phyloP scores from a whole-genome alignment of 805 yeast species.

The Pichia deserticola region DNA sequence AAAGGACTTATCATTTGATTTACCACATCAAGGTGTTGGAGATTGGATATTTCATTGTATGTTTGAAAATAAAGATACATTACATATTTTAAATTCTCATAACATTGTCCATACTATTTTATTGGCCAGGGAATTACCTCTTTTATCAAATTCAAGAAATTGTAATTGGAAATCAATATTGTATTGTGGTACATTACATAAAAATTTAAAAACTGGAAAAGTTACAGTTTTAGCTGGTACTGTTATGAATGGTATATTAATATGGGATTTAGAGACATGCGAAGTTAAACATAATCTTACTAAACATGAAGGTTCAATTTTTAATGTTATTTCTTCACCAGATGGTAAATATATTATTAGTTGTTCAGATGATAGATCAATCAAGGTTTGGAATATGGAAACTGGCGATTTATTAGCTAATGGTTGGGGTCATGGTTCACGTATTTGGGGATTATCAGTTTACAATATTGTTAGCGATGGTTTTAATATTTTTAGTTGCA shows the following conservation, averaged over 20 bases:
- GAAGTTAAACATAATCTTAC: conserved; percentile 46
- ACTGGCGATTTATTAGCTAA: conserved; percentile 56
- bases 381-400: conserved; percentile 61
- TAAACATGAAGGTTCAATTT: conserved; percentile 89
- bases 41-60: conserved; percentile 77
- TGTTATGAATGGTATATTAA: conserved; percentile 76
- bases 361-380: conserved; percentile 92
- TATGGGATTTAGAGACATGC: conserved; percentile 56
- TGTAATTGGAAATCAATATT: conserved; percentile 73
- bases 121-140: conserved; percentile 11
- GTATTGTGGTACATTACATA: conserved; percentile 75
- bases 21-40: conserved; percentile 44
- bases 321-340: conserved; percentile 60
- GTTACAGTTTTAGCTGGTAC: conserved; percentile 82
- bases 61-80: conserved; percentile 33
- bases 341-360: conserved; percentile 54
- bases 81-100: conserved; percentile 70
- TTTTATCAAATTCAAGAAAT: conserved; percentile 29
- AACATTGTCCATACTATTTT: conserved; percentile 46
- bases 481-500: conserved; percentile 49
- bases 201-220: conserved; percentile 27
- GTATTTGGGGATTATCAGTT: conserved; percentile 81
- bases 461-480: conserved; percentile 23
- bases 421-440: conserved; percentile 96
- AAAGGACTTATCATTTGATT: conserved; percentile 11